Percentiles rank a stretch among this genome's conserved stretches.
Conservation (phyloP, 2,329 filamentous ascomycete genomes). For the Drechslerella stenobrocha region DNA sequence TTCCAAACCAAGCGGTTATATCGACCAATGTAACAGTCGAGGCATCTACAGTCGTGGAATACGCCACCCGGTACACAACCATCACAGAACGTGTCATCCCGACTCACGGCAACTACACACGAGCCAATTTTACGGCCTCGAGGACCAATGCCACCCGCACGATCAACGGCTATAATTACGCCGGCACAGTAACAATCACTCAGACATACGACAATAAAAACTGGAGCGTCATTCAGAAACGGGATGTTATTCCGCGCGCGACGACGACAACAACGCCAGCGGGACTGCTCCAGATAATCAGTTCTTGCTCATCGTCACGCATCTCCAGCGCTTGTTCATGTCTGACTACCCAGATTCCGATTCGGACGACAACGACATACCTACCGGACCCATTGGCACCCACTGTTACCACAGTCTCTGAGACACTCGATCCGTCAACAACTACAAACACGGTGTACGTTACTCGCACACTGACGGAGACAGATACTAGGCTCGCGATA, state of each 20-base stretch:
- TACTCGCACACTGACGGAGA: neutral
- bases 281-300: constrained; percentile 1
- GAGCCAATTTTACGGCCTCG: neutral
- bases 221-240: neutral
- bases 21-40: neutral
- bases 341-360: neutral
- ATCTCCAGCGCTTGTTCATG: constrained; percentile 4
- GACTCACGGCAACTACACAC: neutral
- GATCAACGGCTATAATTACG: neutral
- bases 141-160: neutral
- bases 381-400: neutral
- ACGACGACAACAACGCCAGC: neutral
- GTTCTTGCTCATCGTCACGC: constrained; percentile 2
- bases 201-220: constrained; percentile 8
- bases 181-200: neutral
- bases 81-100: neutral
- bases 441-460: constrained; percentile 1
- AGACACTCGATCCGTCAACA: neutral
- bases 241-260: neutral
- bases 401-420: neutral
- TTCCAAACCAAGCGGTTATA: neutral
- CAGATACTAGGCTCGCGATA: neutral
- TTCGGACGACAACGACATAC: neutral
- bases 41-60: neutral
- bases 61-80: neutral